Evolutionary conservation across 345 rosid species (phyloP).

Genomic region (Rhodamnia argentea): DNA sequence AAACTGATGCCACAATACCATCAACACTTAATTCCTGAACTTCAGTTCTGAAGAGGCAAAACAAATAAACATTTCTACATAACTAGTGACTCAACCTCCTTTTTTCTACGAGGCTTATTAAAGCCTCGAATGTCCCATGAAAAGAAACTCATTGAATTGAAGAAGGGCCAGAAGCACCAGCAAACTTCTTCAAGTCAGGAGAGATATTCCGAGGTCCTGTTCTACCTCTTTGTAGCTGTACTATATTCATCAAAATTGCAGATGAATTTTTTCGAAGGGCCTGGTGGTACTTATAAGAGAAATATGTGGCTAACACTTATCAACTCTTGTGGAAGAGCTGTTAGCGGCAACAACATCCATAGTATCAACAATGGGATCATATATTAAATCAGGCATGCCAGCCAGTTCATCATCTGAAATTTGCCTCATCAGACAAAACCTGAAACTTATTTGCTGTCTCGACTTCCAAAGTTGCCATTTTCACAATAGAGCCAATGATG

Average conservation of each 20-base stretch:
- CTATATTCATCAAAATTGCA: neutral
- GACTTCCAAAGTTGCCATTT: neutral
- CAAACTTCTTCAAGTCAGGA: neutral
- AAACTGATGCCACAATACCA: neutral
- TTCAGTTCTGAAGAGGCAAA: neutral
- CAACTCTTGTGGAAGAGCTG: neutral
- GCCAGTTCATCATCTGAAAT: neutral
- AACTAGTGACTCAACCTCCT: neutral
- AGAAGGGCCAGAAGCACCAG: neutral
- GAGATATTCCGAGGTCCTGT: neutral
- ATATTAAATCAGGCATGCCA: neutral
- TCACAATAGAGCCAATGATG: neutral
- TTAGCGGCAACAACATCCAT: neutral
- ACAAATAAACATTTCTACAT: neutral
- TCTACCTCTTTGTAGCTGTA: neutral
- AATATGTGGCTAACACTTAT: neutral
- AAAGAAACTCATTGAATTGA: neutral
- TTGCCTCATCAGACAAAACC: neutral
- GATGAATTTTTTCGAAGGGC: neutral
- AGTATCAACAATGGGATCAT: neutral
- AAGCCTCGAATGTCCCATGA: neutral
- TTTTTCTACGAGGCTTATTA: neutral
- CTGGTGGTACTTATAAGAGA: neutral
- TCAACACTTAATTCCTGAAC: neutral
- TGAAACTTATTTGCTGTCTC: neutral